These are phyloP conservation scores for Quercus rubra DNA, from an alignment of 306 rosid genomes.

Conservation along the genomic window DNA sequence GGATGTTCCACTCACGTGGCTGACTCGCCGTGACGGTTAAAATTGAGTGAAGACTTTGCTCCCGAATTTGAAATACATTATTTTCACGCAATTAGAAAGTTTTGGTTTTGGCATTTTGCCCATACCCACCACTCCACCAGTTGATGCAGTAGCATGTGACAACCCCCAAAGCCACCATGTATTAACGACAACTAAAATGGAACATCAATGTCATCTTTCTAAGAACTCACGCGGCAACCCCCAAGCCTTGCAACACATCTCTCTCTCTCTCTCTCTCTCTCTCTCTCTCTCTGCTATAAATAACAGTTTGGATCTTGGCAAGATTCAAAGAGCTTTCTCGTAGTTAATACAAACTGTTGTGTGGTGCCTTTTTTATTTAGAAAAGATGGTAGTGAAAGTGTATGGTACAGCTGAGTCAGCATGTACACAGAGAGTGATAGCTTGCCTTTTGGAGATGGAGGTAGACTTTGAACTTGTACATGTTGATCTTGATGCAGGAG, in stretches of 20 bases:
- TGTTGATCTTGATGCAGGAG: conserved; percentile 45
- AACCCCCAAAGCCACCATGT: background rate
- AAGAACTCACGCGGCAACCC: conserved; percentile 1
- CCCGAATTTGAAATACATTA: no score
- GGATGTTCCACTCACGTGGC: no score
- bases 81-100: no score
- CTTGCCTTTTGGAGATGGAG: conserved; percentile 66
- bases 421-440: conserved; percentile 64
- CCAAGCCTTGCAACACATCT: background rate
- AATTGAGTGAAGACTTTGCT: background rate
- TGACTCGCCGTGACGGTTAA: no score
- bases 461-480: conserved; percentile 52
- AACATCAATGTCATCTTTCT: background rate
- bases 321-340: no score
- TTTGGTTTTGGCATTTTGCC: background rate
- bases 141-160: background rate
- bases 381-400: conserved; percentile 61
- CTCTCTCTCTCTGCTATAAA: no score
- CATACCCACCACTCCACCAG: background rate
- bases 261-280: no score
- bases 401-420: conserved; percentile 41
- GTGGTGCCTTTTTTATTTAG: no score
- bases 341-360: no score
- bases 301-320: no score
- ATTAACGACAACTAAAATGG: background rate